phyloP scores from a whole-genome alignment of 768 basidiomycete species.

The Coprinellus aureogranulatus region DNA sequence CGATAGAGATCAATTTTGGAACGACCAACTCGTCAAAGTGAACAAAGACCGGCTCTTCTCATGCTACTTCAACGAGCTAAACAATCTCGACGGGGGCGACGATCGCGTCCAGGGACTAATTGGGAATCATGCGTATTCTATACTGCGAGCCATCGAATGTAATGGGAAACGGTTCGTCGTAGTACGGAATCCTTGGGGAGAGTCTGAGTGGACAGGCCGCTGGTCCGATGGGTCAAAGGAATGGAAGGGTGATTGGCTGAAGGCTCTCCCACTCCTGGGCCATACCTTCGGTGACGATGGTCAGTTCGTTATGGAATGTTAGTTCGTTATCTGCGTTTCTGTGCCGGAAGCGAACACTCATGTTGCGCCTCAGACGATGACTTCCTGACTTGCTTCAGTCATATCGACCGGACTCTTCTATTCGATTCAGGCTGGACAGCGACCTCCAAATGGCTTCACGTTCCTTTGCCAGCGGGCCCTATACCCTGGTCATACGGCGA shows the following conservation, averaged over 20 bases:
- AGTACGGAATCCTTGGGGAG: conserved; percentile 50
- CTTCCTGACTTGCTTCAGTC: conserved; percentile 42
- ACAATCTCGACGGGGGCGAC: conserved; percentile 24
- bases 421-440: conserved; percentile 48
- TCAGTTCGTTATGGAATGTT: conserved; percentile 51
- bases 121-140: conserved; percentile 46
- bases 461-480: conserved; percentile 36
- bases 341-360: not conserved
- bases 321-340: conserved; percentile 5
- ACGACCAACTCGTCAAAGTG: conserved; percentile 48
- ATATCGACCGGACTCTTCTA: conserved; percentile 43
- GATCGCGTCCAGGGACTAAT: conserved; percentile 32
- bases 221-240: conserved; percentile 52
- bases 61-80: conserved; percentile 40
- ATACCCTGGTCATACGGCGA: conserved; percentile 55
- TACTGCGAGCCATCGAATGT: conserved; percentile 42
- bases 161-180: conserved; percentile 47
- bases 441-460: conserved; percentile 49
- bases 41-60: conserved; percentile 54
- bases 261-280: conserved; percentile 33
- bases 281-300: conserved; percentile 50
- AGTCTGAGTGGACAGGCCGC: conserved; percentile 46
- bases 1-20: conserved; percentile 51
- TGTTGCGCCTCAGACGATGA: conserved; percentile 28
- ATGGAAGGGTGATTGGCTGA: conserved; percentile 49